Evolutionary conservation across 192 early-diverging fungal genomes (phyloP).

Genomic region (Polychytrium aggregatum): DNA sequence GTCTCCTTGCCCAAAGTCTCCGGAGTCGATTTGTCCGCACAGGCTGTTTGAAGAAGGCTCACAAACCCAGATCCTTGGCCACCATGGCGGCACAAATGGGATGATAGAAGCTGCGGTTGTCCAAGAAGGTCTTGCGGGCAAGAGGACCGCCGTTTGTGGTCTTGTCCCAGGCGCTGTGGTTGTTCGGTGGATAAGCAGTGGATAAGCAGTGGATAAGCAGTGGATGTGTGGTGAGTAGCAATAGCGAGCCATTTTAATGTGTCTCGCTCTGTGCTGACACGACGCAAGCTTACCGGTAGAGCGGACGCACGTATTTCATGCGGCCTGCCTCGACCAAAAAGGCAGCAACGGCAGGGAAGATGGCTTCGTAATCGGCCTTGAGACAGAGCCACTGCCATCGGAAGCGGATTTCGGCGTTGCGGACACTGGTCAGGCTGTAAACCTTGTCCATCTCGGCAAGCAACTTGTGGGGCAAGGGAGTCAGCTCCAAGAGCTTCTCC

Average conservation of each 20-base stretch:
- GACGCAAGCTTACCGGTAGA: constrained; percentile 54
- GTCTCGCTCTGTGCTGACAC: too few relatives aligned
- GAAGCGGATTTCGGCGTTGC: constrained; percentile 79
- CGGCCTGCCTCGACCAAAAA: constrained; percentile 84
- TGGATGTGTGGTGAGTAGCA: too few relatives aligned
- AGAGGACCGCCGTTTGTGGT: constrained; percentile 60
- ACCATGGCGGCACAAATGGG: constrained; percentile 86
- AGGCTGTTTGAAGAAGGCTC: too few relatives aligned
- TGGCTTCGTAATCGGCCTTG: constrained; percentile 57
- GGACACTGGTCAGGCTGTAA: constrained; percentile 56
- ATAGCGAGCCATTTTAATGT: too few relatives aligned
- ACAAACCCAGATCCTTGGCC: constrained; percentile 61
- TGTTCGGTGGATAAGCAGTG: too few relatives aligned
- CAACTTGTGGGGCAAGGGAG: constrained; percentile 44
- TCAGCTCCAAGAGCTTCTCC: constrained; percentile 54
- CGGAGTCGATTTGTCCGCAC: too few relatives aligned
- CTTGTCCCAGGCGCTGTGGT: constrained; percentile 33
- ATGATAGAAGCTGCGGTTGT: constrained; percentile 77
- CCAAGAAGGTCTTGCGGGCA: constrained; percentile 67
- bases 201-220: too few relatives aligned
- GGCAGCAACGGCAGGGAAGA: constrained; percentile 60
- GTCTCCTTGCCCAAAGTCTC: too few relatives aligned
- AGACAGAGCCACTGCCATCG: constrained; percentile 82
- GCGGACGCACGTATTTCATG: constrained; percentile 86
- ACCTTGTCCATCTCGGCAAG: constrained; percentile 58